phyloP scores from a whole-genome alignment of 768 basidiomycete species.

The Termitomyces sp. region DNA sequence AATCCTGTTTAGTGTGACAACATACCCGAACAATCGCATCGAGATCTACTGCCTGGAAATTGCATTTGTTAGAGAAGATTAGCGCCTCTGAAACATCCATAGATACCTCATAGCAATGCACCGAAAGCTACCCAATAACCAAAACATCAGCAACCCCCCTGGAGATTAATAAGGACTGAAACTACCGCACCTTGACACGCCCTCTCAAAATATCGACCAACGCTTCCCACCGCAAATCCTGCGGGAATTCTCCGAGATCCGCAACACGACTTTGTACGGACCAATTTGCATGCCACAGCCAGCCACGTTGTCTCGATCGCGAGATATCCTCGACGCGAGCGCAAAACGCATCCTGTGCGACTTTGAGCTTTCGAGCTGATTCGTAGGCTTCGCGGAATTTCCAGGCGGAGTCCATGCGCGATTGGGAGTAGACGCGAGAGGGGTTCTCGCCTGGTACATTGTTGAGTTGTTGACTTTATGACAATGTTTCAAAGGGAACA shows the following conservation, averaged over 20 bases:
- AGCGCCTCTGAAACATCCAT: neutral
- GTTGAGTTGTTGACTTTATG: neutral
- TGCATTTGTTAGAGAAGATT: neutral
- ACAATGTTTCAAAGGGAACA: conserved; percentile 13
- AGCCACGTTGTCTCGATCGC: neutral
- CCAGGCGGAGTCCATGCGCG: conserved; percentile 63
- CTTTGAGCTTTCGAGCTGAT: conserved; percentile 57
- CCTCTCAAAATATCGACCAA: conserved; percentile 70
- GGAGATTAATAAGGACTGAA: neutral
- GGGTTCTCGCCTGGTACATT: conserved; percentile 52
- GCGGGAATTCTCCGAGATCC: conserved; percentile 47
- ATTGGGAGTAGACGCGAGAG: conserved; percentile 33
- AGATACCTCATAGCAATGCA: conserved; percentile 39
- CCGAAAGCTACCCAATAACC: conserved; percentile 22
- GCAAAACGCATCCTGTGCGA: conserved; percentile 67
- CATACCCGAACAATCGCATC: conserved; percentile 60
- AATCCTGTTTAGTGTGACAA: neutral
- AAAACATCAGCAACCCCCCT: neutral
- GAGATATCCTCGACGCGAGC: conserved; percentile 31
- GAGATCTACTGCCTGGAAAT: conserved; percentile 56
- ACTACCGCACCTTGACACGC: conserved; percentile 53
- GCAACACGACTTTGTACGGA: neutral
- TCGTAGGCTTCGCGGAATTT: conserved; percentile 70
- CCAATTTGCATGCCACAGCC: conserved; percentile 5
- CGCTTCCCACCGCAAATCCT: conserved; percentile 65